Evolutionary conservation across 2,329 filamentous ascomycete species (phyloP), one percentile per base, ranked within the genome.

Genomic region (Epichloe uncinata): DNA sequence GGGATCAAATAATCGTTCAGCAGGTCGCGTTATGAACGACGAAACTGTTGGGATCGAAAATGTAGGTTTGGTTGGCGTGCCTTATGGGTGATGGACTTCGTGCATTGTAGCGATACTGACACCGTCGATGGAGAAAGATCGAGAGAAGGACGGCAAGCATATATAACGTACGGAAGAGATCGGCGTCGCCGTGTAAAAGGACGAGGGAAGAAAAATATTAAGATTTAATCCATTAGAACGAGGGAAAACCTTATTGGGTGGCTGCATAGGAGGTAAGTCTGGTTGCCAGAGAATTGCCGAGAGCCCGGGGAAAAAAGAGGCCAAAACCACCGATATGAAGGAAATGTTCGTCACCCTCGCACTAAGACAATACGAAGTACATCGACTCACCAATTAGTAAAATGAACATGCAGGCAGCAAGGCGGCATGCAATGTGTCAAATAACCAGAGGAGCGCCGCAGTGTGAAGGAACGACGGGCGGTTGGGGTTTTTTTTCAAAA

Each of bases 41-140:
- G 15, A 52, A 15, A 26, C 26, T 26, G 16, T 30, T 26, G 2
- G 34, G 33, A 13, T 47, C 37, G 35, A 15, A 22, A 33, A 48
- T 47, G 26, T 48, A 34, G 35, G 20, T 47, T 20, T 47, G 38
- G 47, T 50, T 12, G 45, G 47, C 37, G 44, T 51, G 48, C 51
- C 51, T 48, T 55, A 52, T 44, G 46, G 50, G 48, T 53, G 51
- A 52, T 47, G 47, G 44, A 49, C 49, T 51, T 48, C 51, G 49
- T 52, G 56, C 56, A 60, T 59, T 49, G 53, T 57, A 57, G 54
- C 54, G 52, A 53, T 38, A 45, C 15, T 42, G 26, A 33, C 35
- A 41, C 33, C 35, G 33, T 42, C 36, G 36, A 16, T 41, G 33
- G 36, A 42, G 47, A 41, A 18, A 47, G 46, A 46, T 52, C 45